Base-by-base conservation (phyloP, 441 rosid genomes). In the Gossypium schwendimanii region DNA sequence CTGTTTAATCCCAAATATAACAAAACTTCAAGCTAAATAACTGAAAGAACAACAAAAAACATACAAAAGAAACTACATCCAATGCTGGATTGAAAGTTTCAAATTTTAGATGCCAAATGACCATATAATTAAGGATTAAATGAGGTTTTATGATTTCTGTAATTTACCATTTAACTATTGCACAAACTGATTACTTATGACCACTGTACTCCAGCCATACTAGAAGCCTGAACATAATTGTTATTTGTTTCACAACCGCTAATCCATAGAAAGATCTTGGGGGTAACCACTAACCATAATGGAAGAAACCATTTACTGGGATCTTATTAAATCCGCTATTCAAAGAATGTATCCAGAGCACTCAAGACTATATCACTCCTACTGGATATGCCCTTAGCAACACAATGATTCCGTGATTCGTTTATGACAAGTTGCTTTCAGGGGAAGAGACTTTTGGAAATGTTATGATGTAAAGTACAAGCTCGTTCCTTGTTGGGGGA, bases 1-100 rank as follows among this genome's bases (percentile, higher is more conserved):
- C 77, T 1, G 33, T 60, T 73, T 73, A 45, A 79, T 69, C 76
- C 73, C 69, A 53, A n/a, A 61, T 24, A 66, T 9, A 70, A 53
- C 59, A 44, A 50, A 26, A 4, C 3, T 50, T 49, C 28, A 73
- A 39, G 58, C 36, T 39, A 33, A 61, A 4, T 39, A 57, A 24
- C n/a, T n/a, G 65, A 55, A 23, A 28, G 10, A 47, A 49, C 17
- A 63, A 10, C 26, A 71, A 28, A 10, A 12, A 26, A 6, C 10
- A 15, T 14, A 12, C 52, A 50, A 67, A 15, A 23, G 57, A 23
- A 65, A 14, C 70, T 14, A 14, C 18, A 45, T 47, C 31, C 39
- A 45, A 47, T 24, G 11, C 18, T 23, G 20, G 54, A 53, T 21
- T 14, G 1, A 44, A 44, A 45, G 6, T 23, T 23, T 3, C 70